Base-by-base conservation (phyloP, 108 stramenopile genomes). In the Skeletonema potamos region DNA sequence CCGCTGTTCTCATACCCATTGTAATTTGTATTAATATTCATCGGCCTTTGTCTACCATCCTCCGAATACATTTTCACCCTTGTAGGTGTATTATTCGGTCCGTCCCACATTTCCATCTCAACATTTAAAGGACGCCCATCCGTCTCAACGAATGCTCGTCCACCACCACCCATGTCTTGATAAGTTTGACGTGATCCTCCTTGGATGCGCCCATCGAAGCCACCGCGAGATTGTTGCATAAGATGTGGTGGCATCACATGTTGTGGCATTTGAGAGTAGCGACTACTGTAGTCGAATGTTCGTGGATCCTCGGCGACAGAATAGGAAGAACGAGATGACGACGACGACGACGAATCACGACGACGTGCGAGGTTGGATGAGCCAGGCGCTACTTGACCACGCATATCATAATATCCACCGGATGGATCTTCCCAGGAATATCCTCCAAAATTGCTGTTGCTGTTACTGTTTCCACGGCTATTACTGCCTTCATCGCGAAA, bases 111-210 rank as follows among this genome's bases (percentile, higher is more conserved):
- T 17, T 76, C 30, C 36, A 76, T 44, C 17, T 30, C 27, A 0
- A 70, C 59, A 28, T 54, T 13, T 26, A 76, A 24, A 17, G 75
- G 75, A 2, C 68, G 67, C 4, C 62, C 70, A 27, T 76, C 70
- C 7, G 37, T 69, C 58, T 64, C 28, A 15, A 74, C 20, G 11
- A 54, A 28, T 24, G 48, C 48, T 10, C 22, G 48, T 51, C 48
- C 48, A 51, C 48, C 48, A 51, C 48, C 20, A 6, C 48, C 48
- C 48, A 51, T 51, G 1, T 51, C 22, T 22, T 51, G 48, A 20
- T 22, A 51, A 24, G 48, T 51, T 51, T 51, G 48, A 51, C 48
- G 48, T 24, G 48, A 51, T 24, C 48, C 48, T 22, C 48, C 48
- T 6, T 51, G 48, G 22, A 51, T 51, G 6, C 22, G 18, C 5